Evolutionary conservation across 1,139 yeast species (phyloP), one percentile per base, ranked within the genome.

Genomic region (Scheffersomyces insectosa): DNA sequence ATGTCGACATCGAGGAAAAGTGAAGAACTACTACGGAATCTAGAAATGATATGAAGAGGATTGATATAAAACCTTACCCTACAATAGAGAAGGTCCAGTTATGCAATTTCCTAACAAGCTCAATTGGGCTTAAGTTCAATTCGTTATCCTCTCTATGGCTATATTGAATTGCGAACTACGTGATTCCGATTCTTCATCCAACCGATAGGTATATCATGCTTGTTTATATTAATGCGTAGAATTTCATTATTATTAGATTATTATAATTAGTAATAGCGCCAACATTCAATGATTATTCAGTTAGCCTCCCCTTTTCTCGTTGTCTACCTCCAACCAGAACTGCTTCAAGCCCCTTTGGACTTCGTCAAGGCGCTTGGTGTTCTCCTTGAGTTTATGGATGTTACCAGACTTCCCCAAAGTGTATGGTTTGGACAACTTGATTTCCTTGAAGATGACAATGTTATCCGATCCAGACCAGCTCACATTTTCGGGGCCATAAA

Each of bases 251-350:
- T 36, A 33, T 27, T 43, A 12, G 14, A 33, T 37, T 15, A 12
- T 31, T 12, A n/a, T 27, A 39, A 20, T 5, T 16, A 15, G 36
- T 13, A 13, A 9, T 33, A 37, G 23, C 16, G 29, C 35, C 35
- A 37, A n/a, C 20, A 16, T 28, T 15, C 25, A 20, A 20, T 20
- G 8, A 7, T 20, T 20, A 20, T 7, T 33, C 2, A 25, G 28
- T 65, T 55, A 83, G 38, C 89, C 89, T n/a, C 89, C 89, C 55
- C 81, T 80, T 50, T 70, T 72, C 45, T 72, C 71, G 39, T 57
- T 61, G 46, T 76, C 82, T 46, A 79, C 61, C 46, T 72, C 76
- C 38, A 71, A 66, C 82, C 86, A 80, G 29, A 79, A 77, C 45
- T 79, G 82, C 46, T 75, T 76, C 23, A 84, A 77, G 41, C 80